Evolutionary conservation across 129 eudicot species (phyloP), one percentile per base, ranked within the genome.

Genomic region (Mikania micrantha): DNA sequence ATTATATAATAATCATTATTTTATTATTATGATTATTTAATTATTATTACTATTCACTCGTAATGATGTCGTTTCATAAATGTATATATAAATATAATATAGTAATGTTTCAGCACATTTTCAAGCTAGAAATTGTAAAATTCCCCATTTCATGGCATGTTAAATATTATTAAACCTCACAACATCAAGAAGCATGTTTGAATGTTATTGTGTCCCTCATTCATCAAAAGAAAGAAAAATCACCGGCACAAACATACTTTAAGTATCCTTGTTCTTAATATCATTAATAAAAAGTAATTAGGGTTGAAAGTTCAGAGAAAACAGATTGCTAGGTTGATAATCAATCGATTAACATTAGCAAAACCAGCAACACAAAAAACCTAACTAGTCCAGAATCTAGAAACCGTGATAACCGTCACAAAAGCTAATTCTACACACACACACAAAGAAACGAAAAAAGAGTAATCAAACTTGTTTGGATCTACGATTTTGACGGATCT

Each of bases 401-500:
- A 60, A 21, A 60, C 9, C 15, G 60, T 21, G 28, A 25, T 47
- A 47, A 56, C 40, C 57, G 44, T 57, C 35, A 52, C 25, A 44
- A 40, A 28, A 24, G 49, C 17, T 5, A 27, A n/a, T 25, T 25
- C 10, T 4, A 58, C 12, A 69, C 12, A 28, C n/a, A n/a, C n/a
- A n/a, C n/a, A n/a, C n/a, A n/a, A n/a, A n/a, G n/a, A n/a, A n/a
- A n/a, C n/a, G n/a, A n/a, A 9, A 29, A 6, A 31, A 19, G 58
- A 59, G 15, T 64, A 52, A 50, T 48, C 11, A 53, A 66, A 56
- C 25, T 15, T 27, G 64, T 27, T 4, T 47, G 66, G 36, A 52
- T 64, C 78, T 64, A 64, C 66, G 27, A 28, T 52, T 36, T 21
- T 21, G 2, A 74, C 24, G 66, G 66, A 64, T 64, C 65, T 53